A percentile compares a stretch with the other conserved stretches of the same genome.
These are phyloP conservation scores for Elsinoe ampelina DNA, from an alignment of 2,329 filamentous ascomycete genomes.

Conservation along the genomic window DNA sequence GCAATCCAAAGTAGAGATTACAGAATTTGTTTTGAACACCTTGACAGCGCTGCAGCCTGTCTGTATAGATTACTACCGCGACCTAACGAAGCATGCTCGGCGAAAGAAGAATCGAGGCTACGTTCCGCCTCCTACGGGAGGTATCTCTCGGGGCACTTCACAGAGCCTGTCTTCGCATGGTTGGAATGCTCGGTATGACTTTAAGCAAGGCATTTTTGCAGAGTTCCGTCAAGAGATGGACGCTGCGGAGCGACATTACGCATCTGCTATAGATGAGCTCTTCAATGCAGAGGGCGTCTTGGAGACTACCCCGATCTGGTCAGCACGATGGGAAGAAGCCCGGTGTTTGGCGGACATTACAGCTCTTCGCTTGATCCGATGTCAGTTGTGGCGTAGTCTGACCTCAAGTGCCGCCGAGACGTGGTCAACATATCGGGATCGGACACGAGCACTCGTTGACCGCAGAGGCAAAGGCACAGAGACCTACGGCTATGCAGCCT, in stretches of 20 bases:
- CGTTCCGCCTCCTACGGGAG: conserved; percentile 70
- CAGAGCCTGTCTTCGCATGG: conserved; percentile 75
- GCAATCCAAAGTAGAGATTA: conserved; percentile 60
- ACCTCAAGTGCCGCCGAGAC: conserved; percentile 69
- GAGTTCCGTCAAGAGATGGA: conserved; percentile 94
- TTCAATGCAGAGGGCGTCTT: conserved; percentile 70
- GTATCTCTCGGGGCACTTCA: conserved; percentile 74
- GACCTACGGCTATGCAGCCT: conserved; percentile 90
- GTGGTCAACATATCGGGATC: conserved; percentile 69
- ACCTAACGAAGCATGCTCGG: conserved; percentile 82
- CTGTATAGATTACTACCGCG: conserved; percentile 83
- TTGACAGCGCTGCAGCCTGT: conserved; percentile 63
- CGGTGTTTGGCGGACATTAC: conserved; percentile 75
- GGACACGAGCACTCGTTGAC: conserved; percentile 69
- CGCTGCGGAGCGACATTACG: conserved; percentile 72
- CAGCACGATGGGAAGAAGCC: conserved; percentile 83
- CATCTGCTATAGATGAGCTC: conserved; percentile 75
- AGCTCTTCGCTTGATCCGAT: conserved; percentile 70
- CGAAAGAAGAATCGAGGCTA: conserved; percentile 76
- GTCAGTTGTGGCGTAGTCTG: conserved; percentile 69
- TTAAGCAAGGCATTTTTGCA: conserved; percentile 82
- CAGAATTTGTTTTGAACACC: conserved; percentile 63
- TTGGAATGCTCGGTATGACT: conserved; percentile 91
- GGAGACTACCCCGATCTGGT: conserved; percentile 84
- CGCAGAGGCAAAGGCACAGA: conserved; percentile 73